phyloP scores from a whole-genome alignment of 2,329 filamentous ascomycete genomes.

The Neonectria magnoliae region DNA sequence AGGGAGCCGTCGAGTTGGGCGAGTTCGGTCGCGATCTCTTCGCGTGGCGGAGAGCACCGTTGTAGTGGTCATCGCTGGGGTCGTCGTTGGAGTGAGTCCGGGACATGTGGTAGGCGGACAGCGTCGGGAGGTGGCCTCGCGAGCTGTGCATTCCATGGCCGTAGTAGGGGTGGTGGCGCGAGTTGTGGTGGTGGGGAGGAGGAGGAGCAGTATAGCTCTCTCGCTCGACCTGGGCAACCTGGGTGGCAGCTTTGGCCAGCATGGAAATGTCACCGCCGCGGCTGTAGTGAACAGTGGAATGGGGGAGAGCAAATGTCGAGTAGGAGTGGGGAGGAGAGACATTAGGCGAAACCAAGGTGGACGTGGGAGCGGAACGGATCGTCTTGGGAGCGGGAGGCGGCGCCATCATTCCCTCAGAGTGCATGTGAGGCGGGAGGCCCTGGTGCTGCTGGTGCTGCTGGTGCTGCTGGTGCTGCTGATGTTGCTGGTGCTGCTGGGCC shows the following conservation, averaged over 20 bases:
- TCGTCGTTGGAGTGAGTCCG: conserved; percentile 86
- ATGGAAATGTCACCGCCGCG: conserved; percentile 66
- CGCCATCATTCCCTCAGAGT: conserved; percentile 76
- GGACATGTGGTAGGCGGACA: conserved; percentile 94
- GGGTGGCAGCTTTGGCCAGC: conserved; percentile 68
- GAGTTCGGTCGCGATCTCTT: conserved; percentile 95
- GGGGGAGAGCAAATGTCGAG: conserved; percentile 71
- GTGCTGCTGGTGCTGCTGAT: conserved; percentile 26
- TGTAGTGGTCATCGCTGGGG: conserved; percentile 79
- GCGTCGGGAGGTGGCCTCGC: conserved; percentile 75
- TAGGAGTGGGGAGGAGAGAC: conserved; percentile 94
- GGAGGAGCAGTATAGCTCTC: conserved; percentile 57
- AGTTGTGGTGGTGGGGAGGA: conserved; percentile 52
- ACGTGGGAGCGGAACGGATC: conserved; percentile 88
- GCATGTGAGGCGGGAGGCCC: conserved; percentile 55
- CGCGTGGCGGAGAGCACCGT: conserved; percentile 72
- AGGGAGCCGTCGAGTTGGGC: conserved; percentile 93
- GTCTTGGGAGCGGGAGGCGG: conserved; percentile 79
- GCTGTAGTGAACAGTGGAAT: conserved; percentile 61
- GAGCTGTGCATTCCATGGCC: conserved; percentile 58
- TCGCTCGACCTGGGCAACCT: conserved; percentile 71
- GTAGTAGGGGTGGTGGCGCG: conserved; percentile 66
- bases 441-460: conserved; percentile 50
- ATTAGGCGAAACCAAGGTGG: conserved; percentile 90
- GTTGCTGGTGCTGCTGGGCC: conserved; percentile 58